phyloP scores from a whole-genome alignment of 306 rosid genomes.

The Vigna angularis region DNA sequence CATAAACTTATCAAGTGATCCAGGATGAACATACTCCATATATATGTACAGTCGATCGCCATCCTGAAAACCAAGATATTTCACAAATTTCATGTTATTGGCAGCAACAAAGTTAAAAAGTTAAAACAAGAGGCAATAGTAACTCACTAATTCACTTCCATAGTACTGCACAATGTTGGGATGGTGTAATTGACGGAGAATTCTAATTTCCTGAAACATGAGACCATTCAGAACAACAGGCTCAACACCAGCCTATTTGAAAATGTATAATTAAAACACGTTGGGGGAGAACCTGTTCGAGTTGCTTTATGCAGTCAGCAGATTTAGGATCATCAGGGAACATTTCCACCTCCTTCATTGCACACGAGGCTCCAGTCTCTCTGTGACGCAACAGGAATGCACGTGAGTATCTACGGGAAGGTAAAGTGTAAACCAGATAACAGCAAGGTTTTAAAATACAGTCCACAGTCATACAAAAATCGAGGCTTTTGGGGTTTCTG shows the following conservation, averaged over 20 bases:
- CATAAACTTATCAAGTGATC: conserved; percentile 80
- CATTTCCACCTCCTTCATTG: conserved; percentile 96
- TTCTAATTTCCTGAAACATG: conserved; percentile 80
- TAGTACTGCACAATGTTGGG: conserved; percentile 88
- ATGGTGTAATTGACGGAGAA: conserved; percentile 75
- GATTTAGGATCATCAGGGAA: conserved; percentile 91
- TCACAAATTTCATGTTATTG: conserved; percentile 25
- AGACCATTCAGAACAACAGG: conserved; percentile 41
- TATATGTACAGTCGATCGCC: conserved; percentile 82
- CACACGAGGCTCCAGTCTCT: conserved; percentile 94
- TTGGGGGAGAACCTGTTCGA: conserved; percentile 75
- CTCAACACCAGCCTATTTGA: conserved; percentile 8
- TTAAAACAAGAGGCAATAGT: conserved; percentile 32
- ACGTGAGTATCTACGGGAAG: conserved; percentile 19
- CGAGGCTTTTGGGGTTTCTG: neutral
- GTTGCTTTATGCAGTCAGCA: conserved; percentile 82
- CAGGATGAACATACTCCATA: conserved; percentile 90
- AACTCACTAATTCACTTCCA: conserved; percentile 87
- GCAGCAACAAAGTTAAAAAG: neutral
- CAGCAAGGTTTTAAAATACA: neutral
- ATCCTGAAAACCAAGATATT: conserved; percentile 55
- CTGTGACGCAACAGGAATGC: conserved; percentile 51
- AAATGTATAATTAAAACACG: conserved; percentile 34
- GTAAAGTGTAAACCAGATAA: conserved; percentile 30
- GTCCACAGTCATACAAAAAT: neutral